Base-by-base conservation (phyloP, 1,284 basidiomycete species). In the Microbotryum lychnidis-dioicae region DNA sequence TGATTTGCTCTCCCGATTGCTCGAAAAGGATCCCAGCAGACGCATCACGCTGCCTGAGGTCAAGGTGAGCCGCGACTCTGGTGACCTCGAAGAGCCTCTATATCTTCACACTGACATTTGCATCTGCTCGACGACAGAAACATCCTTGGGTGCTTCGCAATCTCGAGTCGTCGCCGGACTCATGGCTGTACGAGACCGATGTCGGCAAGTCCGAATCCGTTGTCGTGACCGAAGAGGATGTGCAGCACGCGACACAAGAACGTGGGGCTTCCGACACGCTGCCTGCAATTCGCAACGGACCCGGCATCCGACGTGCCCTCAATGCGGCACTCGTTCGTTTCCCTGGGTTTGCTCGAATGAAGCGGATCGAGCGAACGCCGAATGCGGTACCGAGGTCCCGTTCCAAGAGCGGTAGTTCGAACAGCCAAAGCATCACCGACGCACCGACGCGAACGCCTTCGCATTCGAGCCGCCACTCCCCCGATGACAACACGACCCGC, bases 41-140 rank as follows among this genome's bases (percentile, higher is more conserved):
- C 83, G 94, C 56, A 90, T 94, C 61, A 87, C 84, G 31, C 80
- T 97, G 47, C 83, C 86, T 47, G 81, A 88, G 69, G 85, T 93
- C 69, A 97, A 96, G 83, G 89, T 91, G 71, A 71, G 82, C 63
- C 49, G 37, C 44, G 37, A 23, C 20, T 37, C 6, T 9, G 31
- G 9, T 31, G 31, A 45, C 60, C 66, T 57, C 64, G 29, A 21
- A 8, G 29, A 10, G 31, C 8, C 37, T 57, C 16, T 25, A 25
- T 2, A 9, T 31, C 33, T 25, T 37, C 21, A 42, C 14, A 42
- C 37, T 42, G 12, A 42, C 37, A 42, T 18, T 52, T 47, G n/a
- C 21, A 44, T 50, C 31, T 46, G 27, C 48, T 23, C 49, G 44
- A 5, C 25, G 25, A 12, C 64, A 71, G 72, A 63, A 60, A 45